These are phyloP conservation scores for Lobosporangium transversale DNA, from an alignment of 192 early-diverging fungal genomes.

Conservation along the genomic window DNA sequence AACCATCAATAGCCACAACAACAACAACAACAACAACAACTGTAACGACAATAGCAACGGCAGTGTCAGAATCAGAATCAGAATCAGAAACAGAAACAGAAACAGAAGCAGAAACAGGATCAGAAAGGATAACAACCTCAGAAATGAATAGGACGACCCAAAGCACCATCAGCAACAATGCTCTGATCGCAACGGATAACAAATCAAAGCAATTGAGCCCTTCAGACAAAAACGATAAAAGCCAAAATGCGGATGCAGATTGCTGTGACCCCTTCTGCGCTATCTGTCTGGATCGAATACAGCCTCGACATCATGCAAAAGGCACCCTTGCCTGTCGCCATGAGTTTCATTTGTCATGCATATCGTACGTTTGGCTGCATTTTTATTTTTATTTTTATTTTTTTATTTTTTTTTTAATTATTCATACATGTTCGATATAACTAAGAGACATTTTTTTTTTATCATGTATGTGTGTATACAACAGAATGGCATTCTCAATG, in stretches of 20 bases:
- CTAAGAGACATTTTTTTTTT: background rate
- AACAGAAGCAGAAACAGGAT: too few species aligned
- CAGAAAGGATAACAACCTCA: too few species aligned
- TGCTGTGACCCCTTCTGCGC: conserved; percentile 19
- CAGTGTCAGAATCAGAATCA: too few species aligned
- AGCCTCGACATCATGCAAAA: conserved; percentile 32
- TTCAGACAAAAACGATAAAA: conserved; percentile 7
- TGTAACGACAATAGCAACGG: too few species aligned
- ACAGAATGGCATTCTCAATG: conserved; percentile 50
- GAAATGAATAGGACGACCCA: too few species aligned
- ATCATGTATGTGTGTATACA: too few species aligned
- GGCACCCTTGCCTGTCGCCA: conserved; percentile 42
- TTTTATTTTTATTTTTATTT: background rate
- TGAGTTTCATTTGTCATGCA: conserved; percentile 49
- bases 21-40: too few species aligned
- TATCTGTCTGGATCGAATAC: conserved; percentile 35
- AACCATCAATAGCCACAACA: too few species aligned
- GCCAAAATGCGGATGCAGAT: too few species aligned
- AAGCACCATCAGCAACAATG: too few species aligned
- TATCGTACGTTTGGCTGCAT: conserved; percentile 31
- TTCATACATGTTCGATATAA: background rate
- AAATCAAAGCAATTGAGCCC: background rate
- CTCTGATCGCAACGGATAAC: background rate
- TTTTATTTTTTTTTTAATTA: background rate
- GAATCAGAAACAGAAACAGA: too few species aligned